Percentiles rank a stretch among this genome's conserved stretches.
Evolutionary conservation across 2,329 filamentous ascomycete genomes (phyloP).

Genomic region (Paecilomyces fulvus): DNA sequence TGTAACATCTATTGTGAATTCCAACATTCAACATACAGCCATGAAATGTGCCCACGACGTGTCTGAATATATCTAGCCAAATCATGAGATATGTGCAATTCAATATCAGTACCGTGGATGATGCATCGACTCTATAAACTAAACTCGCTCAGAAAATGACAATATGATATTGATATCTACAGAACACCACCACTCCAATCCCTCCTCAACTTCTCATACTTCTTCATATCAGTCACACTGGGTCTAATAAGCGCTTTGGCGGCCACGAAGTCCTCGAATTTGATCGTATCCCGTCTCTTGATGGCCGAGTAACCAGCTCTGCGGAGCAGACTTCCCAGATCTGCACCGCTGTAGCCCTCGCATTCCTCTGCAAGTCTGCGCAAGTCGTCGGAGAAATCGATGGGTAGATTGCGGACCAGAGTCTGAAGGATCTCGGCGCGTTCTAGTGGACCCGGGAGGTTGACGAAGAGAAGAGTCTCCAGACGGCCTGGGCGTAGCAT

Average conservation of each 20-base stretch:
- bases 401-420: constrained; percentile 42
- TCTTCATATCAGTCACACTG: constrained; percentile 50
- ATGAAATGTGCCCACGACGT: too few relatives aligned
- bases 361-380: constrained; percentile 63
- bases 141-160: neutral
- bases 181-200: constrained; percentile 37
- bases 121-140: too few relatives aligned
- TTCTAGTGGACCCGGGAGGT: constrained; percentile 69
- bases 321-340: constrained; percentile 51
- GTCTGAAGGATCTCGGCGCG: constrained; percentile 78
- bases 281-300: constrained; percentile 39
- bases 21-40: too few relatives aligned
- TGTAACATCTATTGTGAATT: too few relatives aligned
- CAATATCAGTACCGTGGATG: too few relatives aligned
- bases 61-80: too few relatives aligned
- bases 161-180: constrained; percentile 8
- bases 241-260: constrained; percentile 34
- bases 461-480: constrained; percentile 81
- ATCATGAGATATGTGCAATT: too few relatives aligned
- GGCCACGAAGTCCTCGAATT: constrained; percentile 34
- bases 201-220: constrained; percentile 48
- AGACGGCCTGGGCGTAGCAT: constrained; percentile 88
- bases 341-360: constrained; percentile 66
- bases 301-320: constrained; percentile 53
- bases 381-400: constrained; percentile 48